Evolutionary conservation across 2,329 filamentous ascomycete genomes (phyloP).

Genomic region (Bipolaris gigantea): DNA sequence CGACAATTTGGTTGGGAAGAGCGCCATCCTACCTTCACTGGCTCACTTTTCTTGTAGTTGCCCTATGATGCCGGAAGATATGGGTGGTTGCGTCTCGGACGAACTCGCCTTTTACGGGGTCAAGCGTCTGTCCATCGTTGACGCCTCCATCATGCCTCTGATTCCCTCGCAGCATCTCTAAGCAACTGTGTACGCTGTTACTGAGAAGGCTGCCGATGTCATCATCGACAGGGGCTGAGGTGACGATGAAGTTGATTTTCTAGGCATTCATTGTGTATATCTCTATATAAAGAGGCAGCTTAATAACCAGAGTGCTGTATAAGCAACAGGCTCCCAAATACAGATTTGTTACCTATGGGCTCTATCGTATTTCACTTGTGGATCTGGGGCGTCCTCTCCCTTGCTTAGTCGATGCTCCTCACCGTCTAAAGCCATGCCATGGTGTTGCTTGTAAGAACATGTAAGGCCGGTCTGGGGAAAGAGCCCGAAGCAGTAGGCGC

Average conservation of each 20-base stretch:
- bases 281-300: background rate
- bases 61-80: conserved; percentile 40
- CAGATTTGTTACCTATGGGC: background rate
- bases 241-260: too few species aligned
- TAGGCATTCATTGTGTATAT: too few species aligned
- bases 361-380: background rate
- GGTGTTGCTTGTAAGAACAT: background rate
- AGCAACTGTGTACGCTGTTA: conserved; percentile 38
- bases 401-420: background rate
- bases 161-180: conserved; percentile 39
- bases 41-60: conserved; percentile 33
- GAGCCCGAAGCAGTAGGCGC: background rate
- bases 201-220: conserved; percentile 40
- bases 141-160: conserved; percentile 39
- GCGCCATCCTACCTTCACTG: conserved; percentile 26
- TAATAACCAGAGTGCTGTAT: too few species aligned
- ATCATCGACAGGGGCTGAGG: conserved; percentile 27
- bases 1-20: conserved; percentile 17
- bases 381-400: background rate
- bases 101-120: conserved; percentile 37
- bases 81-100: conserved; percentile 34
- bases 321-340: background rate
- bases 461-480: background rate
- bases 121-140: conserved; percentile 31
- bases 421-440: background rate